Evolutionary conservation across 495 filamentous ascomycete genomes (phyloP), one percentile per base, ranked within the genome.

Genomic region (Evansstolkia leycettana): DNA sequence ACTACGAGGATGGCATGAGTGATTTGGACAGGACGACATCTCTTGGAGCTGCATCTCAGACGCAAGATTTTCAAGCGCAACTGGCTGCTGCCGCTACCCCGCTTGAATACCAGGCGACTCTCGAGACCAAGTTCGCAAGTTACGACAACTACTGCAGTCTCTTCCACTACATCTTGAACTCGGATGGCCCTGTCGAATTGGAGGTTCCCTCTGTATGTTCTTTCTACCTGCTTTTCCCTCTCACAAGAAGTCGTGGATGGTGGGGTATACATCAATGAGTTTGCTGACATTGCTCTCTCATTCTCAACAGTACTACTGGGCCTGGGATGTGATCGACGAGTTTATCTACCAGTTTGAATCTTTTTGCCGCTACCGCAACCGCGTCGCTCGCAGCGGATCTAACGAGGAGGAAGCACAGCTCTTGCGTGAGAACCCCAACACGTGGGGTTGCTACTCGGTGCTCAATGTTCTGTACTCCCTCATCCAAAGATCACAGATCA

Each of bases 321-420:
- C 90, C 12, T 98, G 92, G 90, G 90, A 98, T 64, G 92, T 95
- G 40, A 96, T 98, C 60, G 90, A 98, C 52, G 90, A 98, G 55
- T 98, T 98, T 67, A 96, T 98, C 64, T 98, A 98, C 71, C 90
- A 98, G 61, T 98, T 98, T 71, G 95, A 98, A 69, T 92, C 85
- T 25, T 98, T 96, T 70, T 96, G 86, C 59, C 80, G 84, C 35
- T 94, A 95, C 72, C 80, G 90, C 47, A 84, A 90, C 46, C 78
- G 85, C 24, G 75, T 95, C 40, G 90, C 90, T 39, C 75, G 84
- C 49, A 83, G 84, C 50, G 82, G 70, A 43, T 78, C 79, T 55
- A 85, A 83, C 50, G 78, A 81, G 54, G 88, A 95, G 57, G 92
- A 96, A 59, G 79, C 88, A 40, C 69, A 79, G 62, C 69, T 94